Conservation (phyloP, 257 asterid species). For the Przewalskia tangutica region DNA sequence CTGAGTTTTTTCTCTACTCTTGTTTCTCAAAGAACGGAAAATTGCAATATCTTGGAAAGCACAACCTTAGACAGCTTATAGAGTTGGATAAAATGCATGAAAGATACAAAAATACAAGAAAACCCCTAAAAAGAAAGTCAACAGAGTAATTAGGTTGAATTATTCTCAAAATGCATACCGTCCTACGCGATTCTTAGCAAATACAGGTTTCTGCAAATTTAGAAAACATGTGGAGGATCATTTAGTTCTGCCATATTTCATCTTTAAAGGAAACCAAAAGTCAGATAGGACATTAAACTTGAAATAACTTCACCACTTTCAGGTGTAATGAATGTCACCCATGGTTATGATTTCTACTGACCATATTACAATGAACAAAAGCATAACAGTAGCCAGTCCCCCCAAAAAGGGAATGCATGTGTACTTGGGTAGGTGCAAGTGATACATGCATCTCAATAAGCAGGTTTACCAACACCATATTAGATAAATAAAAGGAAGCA, state of each 20-base stretch:
- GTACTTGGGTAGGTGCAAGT: neutral
- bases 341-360: neutral
- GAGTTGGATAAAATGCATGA: neutral
- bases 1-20: neutral
- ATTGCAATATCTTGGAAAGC: neutral
- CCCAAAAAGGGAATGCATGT: neutral
- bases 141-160: neutral
- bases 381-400: neutral
- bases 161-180: neutral
- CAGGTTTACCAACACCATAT: neutral
- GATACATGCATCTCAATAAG: neutral
- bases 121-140: neutral
- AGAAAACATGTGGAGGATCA: neutral
- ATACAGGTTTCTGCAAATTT: neutral
- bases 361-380: neutral
- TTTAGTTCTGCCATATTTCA: neutral
- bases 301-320: neutral
- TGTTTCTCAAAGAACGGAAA: neutral
- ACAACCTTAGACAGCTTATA: neutral
- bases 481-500: neutral
- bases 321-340: neutral
- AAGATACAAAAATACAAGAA: neutral
- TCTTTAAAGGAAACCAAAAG: neutral
- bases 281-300: neutral
- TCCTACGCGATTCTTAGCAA: neutral